A percentile compares a stretch with the other conserved stretches of the same genome.
These are phyloP conservation scores for Echium plantagineum DNA, from an alignment of 257 asterid genomes.

Conservation along the genomic window DNA sequence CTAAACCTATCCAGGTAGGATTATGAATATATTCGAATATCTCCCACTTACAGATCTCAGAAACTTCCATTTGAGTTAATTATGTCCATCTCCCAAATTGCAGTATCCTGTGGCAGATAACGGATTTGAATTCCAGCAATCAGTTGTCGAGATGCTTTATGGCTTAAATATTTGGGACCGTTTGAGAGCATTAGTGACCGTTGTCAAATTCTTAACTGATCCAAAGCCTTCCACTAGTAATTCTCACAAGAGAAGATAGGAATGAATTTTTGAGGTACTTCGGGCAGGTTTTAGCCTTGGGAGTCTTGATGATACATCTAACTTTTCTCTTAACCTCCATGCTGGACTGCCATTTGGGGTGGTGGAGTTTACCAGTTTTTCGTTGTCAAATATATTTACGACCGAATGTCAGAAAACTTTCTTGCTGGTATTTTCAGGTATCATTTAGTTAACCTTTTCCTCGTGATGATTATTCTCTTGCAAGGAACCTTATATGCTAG, in stretches of 20 bases:
- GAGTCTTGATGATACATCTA: background rate
- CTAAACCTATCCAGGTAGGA: slow-evolving; percentile 86
- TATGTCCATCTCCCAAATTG: slow-evolving; percentile 5
- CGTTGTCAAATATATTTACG: background rate
- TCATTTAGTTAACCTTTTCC: background rate
- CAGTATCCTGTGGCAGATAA: slow-evolving; percentile 86
- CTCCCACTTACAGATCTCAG: background rate
- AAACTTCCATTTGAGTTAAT: slow-evolving; percentile 6
- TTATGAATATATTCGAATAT: background rate
- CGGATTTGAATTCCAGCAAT: slow-evolving; percentile 69
- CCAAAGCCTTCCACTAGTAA: slow-evolving; percentile 28
- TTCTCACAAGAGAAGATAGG: slow-evolving; percentile 25
- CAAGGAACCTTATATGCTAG: too few species aligned
- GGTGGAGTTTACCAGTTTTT: too few species aligned
- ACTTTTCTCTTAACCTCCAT: background rate
- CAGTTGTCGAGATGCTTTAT: slow-evolving; percentile 68
- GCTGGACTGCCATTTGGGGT: too few species aligned
- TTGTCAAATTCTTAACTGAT: slow-evolving; percentile 59
- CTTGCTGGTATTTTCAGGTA: background rate
- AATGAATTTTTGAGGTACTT: slow-evolving; percentile 12
- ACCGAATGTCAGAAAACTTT: background rate
- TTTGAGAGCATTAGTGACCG: slow-evolving; percentile 58
- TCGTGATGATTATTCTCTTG: too few species aligned
- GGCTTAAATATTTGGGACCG: slow-evolving; percentile 75
- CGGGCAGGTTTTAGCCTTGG: background rate